A percentile compares a stretch with the other conserved stretches of the same genome.
Conservation (phyloP, 371 early-diverging fungal species). For the Zychaea mexicana region DNA sequence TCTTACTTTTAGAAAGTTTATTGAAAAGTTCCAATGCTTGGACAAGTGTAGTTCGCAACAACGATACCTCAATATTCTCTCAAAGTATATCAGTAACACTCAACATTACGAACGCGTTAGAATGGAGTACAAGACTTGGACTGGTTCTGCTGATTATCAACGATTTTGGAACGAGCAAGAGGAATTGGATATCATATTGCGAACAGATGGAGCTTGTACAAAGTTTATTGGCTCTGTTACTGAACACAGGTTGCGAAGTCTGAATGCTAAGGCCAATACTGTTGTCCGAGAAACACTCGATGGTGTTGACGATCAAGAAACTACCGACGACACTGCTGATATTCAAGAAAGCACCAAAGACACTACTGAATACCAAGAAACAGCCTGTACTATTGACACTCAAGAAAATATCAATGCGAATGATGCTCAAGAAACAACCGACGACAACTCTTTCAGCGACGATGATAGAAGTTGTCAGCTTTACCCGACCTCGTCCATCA, state of each 20-base stretch:
- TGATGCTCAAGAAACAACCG: background rate
- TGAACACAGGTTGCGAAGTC: constrained; percentile 22
- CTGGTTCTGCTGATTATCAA: too few species aligned
- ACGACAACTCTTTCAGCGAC: background rate
- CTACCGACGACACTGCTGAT: background rate
- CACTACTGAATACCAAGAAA: background rate
- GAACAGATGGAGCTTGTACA: constrained; percentile 20
- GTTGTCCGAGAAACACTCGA: background rate
- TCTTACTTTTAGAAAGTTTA: too few species aligned
- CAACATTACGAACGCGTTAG: too few species aligned
- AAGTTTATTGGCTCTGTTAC: constrained; percentile 24
- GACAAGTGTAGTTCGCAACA: too few species aligned
- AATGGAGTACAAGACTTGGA: too few species aligned
- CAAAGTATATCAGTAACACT: too few species aligned
- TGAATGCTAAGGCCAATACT: constrained; percentile 10
- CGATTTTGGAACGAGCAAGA: constrained; percentile 22
- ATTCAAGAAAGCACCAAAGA: too few species aligned
- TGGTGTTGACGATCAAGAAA: constrained; percentile 7
- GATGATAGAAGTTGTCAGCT: background rate
- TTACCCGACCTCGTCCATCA: constrained; percentile 2
- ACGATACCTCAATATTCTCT: too few species aligned
- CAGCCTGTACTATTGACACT: constrained; percentile 1
- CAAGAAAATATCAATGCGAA: background rate
- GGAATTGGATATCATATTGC: constrained; percentile 17
- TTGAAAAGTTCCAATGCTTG: too few species aligned